Evolutionary conservation across 169 alveolate species (phyloP), one percentile per base, ranked within the genome.

Genomic region (Plasmodium adleri): DNA sequence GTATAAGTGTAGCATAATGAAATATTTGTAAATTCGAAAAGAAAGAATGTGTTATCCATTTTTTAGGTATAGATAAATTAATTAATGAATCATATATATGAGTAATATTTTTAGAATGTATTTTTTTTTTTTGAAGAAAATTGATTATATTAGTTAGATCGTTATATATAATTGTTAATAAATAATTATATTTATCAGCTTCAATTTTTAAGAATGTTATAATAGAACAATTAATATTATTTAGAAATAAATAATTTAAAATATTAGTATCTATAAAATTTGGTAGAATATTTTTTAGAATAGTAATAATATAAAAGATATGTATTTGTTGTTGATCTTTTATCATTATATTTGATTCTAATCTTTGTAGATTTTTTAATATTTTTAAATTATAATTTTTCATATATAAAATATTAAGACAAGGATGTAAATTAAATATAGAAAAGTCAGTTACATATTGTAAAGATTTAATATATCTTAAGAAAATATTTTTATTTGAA

Each of bases 311-410:
- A 49, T 28, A 54, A 6, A 83, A 52, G 8, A 83, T 68, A 52
- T 83, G 71, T 13, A 68, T 47, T 0, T 58, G 64, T 12, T 28
- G 22, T 45, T 68, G 68, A 12, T 68, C 83, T 26, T 83, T 83
- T 15, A n/a, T 13, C 28, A 45, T 39, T n/a, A 68, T 63, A 54
- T 83, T 70, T 20, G 49, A 83, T 32, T 83, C 91, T 39, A 83
- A 62, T 1, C 68, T 59, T 32, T 83, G 47, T 45, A 83, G 17
- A 68, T 68, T 83, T 67, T 83, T 67, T 58, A 83, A 63, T 17
- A 83, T 83, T 83, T 83, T 83, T 12, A 83, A 67, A 83, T 83
- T 83, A 24, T 83, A 83, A 83, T 68, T 68, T 83, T 83, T 72
- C 47, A 83, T 43, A 67, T 83, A 83, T 67, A 83, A 58, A 3